Conservation (phyloP, 1,284 basidiomycete genomes). For the Rhodofomes roseus region DNA sequence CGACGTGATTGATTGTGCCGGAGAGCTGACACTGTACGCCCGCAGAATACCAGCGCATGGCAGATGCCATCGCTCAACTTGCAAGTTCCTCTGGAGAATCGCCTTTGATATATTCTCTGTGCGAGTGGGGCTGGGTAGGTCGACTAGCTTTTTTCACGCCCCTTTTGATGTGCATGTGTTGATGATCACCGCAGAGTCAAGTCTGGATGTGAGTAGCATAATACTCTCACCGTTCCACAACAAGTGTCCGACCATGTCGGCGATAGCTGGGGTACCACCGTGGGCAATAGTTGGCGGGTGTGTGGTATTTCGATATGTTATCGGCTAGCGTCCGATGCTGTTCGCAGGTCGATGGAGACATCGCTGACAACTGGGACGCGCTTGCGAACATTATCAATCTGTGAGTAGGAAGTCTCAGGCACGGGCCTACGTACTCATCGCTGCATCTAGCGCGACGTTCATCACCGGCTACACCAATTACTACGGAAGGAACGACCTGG, state of each 20-base stretch:
- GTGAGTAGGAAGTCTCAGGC: not conserved
- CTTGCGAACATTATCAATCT: constrained; percentile 27
- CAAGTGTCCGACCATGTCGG: not conserved
- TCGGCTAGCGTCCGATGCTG: not conserved
- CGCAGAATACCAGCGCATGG: constrained; percentile 43
- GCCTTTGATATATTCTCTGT: constrained; percentile 44
- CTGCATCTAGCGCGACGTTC: constrained; percentile 30
- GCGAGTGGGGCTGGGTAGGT: constrained; percentile 46
- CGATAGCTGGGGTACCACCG: constrained; percentile 33
- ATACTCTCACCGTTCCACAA: not conserved
- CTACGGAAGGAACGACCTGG: constrained; percentile 55
- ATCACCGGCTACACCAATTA: constrained; percentile 49
- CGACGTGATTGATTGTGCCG: not conserved
- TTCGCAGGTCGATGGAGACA: constrained; percentile 20
- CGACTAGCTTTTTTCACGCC: not conserved
- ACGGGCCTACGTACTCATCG: not conserved
- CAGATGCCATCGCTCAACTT: constrained; percentile 39
- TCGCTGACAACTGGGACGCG: constrained; percentile 31
- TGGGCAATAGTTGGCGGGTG: constrained; percentile 44
- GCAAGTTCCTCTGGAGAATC: constrained; percentile 30
- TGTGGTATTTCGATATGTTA: constrained; percentile 14
- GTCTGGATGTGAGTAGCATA: constrained; percentile 39
- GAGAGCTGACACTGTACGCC: not conserved
- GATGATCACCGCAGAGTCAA: constrained; percentile 32
- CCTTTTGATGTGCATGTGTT: not conserved